Base-by-base conservation (phyloP, 257 asterid species). In the Przewalskia tangutica region DNA sequence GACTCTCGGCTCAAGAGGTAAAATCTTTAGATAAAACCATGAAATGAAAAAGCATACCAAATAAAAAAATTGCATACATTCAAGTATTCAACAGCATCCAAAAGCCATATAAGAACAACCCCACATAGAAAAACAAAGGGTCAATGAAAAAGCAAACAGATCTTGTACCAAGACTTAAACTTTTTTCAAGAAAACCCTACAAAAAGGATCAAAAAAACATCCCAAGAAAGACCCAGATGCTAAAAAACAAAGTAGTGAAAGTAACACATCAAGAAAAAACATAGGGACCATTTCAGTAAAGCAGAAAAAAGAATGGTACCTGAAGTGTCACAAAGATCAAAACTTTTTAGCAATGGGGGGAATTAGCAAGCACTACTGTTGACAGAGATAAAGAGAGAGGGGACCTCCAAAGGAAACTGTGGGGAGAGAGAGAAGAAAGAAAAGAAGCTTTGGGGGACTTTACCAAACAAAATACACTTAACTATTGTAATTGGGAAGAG, bases 341-440 rank as follows among this genome's bases (percentile, higher is more conserved):
- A 81, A 64, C 77, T 81, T 27, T 27, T 27, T 27, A 27, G 32
- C 32, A 1, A 27, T 27, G 32, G 32, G 32, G 1, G 32, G 32
- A 27, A 27, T 27, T 27, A 27, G 32, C 0, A 27, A 27, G 32
- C 32, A 27, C 32, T 27, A 27, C 32, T 27, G 32, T 27, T 27
- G 78, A 71, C 78, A 71, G 78, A 71, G 78, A 71, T 71, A 66
- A 40, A 80, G 75, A 80, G 75, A 38, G 48, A 32, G 44, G 59
- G 32, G 32, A 27, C 60, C 62, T 56, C 27, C 16, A 42, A 59
- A 27, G 46, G n/a, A 23, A 67, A 63, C 8, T 63, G 77, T 80
- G 48, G 9, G 58, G 60, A 64, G 63, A 46, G 63, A 17, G 62
- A 65, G 63, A 50, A 18, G 12, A 16, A 46, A 42, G 16, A 23